phyloP scores from a whole-genome alignment of 768 basidiomycete species.

The Scleroderma bovista region DNA sequence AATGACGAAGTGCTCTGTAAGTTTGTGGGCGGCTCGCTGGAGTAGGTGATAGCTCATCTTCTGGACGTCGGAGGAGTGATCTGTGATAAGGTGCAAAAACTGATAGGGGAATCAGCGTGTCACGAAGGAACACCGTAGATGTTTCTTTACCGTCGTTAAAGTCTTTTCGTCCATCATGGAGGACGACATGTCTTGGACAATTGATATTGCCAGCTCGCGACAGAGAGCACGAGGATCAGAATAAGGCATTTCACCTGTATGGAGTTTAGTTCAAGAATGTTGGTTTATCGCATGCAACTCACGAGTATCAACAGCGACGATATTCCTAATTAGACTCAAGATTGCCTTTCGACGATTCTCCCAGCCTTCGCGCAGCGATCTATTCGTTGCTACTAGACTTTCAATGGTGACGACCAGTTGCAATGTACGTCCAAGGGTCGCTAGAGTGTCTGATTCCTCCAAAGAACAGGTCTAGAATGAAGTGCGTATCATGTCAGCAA shows the following conservation, averaged over 20 bases:
- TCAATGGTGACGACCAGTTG: constrained; percentile 61
- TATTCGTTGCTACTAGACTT: constrained; percentile 69
- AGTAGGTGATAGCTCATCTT: constrained; percentile 74
- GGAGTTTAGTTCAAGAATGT: neutral
- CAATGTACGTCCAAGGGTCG: constrained; percentile 65
- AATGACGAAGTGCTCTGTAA: constrained; percentile 80
- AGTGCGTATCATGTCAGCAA: neutral
- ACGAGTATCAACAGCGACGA: constrained; percentile 55
- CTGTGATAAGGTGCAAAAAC: constrained; percentile 78
- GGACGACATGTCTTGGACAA: constrained; percentile 61
- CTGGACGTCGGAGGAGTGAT: constrained; percentile 61
- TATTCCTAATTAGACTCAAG: constrained; percentile 53
- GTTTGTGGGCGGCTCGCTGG: constrained; percentile 59
- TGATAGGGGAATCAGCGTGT: constrained; percentile 22
- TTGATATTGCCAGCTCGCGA: constrained; percentile 59
- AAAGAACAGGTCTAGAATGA: constrained; percentile 50
- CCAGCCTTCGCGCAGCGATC: constrained; percentile 66
- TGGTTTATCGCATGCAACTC: constrained; percentile 12
- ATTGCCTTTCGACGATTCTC: constrained; percentile 46
- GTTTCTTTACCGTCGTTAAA: constrained; percentile 49
- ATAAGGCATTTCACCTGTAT: constrained; percentile 12
- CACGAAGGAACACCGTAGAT: neutral
- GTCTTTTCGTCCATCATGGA: constrained; percentile 59
- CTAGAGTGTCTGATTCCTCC: constrained; percentile 51
- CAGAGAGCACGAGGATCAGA: constrained; percentile 64